Base-by-base conservation (phyloP, 768 basidiomycete species). In the Chlorophyllum brunneum region DNA sequence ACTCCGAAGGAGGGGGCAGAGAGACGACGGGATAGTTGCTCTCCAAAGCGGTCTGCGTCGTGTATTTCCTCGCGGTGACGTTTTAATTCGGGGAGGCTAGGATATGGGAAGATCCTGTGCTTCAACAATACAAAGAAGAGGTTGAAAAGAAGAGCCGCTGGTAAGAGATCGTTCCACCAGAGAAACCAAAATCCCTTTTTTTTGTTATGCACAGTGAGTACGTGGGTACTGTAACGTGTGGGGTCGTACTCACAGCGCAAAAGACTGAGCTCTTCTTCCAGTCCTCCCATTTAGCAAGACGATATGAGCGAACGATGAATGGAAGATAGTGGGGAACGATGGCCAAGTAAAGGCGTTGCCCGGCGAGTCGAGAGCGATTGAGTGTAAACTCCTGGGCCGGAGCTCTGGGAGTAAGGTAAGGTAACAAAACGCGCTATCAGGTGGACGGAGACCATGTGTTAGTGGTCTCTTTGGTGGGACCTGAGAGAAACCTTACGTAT, bases 111-210 rank as follows among this genome's bases (percentile, higher is more conserved):
- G 26, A 85, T 46, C 54, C 71, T 74, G 30, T 75, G 73, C 33
- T 74, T 72, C 26, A 81, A 30, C 41, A 86, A 73, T 34, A 72
- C 59, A 55, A 74, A 78, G 24, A 79, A 58, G 11, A 85, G 61
- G 31, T 73, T 70, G 36, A 78, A 61, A 42, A 83, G 54, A 22
- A 83, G 60, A 6, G 74, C 71, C 10, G 86, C 77, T 10, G 79
- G 67, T 3, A 88, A 70, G 11, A 83, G 59, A 58, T 85, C 72
- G 46, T 78, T 59, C 63, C 78, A 78, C 85, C 85, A 87, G 13
- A 85, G 59, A 30, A 73, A 63, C 86, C 86, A 87, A 56, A 77
- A 87, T 1, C 71, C 51, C 86, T 86, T 31, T 22, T 40, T 38
- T n/a, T n/a, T n/a, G n/a, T n/a, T n/a, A n/a, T n/a, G n/a, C 29